These are phyloP conservation scores for Xylaria sp. DNA, from an alignment of 2,329 filamentous ascomycete genomes.

Conservation along the genomic window DNA sequence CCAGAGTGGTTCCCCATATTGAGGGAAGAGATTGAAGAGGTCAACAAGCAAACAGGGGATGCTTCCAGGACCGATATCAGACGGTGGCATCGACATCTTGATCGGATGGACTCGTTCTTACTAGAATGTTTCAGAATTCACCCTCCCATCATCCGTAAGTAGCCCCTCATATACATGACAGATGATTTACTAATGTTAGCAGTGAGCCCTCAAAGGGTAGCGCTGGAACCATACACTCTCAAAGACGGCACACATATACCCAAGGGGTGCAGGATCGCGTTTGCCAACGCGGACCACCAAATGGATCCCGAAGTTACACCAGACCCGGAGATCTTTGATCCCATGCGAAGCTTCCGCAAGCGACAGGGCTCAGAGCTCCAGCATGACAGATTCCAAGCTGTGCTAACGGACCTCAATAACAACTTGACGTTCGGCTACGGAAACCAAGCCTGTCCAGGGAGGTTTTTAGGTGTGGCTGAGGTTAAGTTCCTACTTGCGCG, in stretches of 20 bases:
- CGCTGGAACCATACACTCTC: slow-evolving; percentile 25
- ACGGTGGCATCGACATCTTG: slow-evolving; percentile 13
- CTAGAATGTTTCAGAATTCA: slow-evolving; percentile 30
- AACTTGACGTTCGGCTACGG: slow-evolving; percentile 37
- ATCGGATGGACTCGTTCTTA: slow-evolving; percentile 13
- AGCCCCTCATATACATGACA: neutral
- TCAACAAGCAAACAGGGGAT: slow-evolving; percentile 19
- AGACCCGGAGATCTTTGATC: slow-evolving; percentile 34
- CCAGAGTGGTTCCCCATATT: slow-evolving; percentile 33
- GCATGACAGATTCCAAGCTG: slow-evolving; percentile 23
- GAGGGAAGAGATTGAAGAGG: slow-evolving; percentile 31
- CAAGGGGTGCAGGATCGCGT: slow-evolving; percentile 23
- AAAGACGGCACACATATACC: slow-evolving; percentile 41
- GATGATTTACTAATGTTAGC: neutral
- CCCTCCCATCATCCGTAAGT: slow-evolving; percentile 34
- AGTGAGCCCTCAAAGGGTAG: slow-evolving; percentile 33
- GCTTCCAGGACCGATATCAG: slow-evolving; percentile 12
- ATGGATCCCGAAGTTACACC: slow-evolving; percentile 32
- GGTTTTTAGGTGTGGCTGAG: slow-evolving; percentile 29
- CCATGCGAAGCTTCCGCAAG: slow-evolving; percentile 33
- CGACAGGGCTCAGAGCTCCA: slow-evolving; percentile 29
- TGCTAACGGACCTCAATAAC: slow-evolving; percentile 28
- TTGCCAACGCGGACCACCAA: slow-evolving; percentile 23
- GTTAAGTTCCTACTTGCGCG: slow-evolving; percentile 35
- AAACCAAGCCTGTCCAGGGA: slow-evolving; percentile 33